phyloP scores from a whole-genome alignment of 352 stramenopile species.

The Phytophthora colocasiae region DNA sequence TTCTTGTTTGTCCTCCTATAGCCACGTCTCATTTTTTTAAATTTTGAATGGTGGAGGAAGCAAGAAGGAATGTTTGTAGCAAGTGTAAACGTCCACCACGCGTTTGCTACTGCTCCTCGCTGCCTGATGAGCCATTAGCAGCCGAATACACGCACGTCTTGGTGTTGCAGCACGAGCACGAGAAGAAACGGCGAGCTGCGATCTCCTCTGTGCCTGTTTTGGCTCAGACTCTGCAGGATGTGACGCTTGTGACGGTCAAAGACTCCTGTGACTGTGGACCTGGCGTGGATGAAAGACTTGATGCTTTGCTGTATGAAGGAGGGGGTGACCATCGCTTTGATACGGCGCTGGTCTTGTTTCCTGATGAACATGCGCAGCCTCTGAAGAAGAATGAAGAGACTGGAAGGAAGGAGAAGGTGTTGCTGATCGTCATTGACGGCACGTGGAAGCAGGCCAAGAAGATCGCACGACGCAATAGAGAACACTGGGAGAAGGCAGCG shows the following conservation, averaged over 20 bases:
- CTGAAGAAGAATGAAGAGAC: conserved; percentile 11
- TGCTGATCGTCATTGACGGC: conserved; percentile 78
- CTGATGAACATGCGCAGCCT: conserved; percentile 45
- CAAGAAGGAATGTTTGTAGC: conserved; percentile 42
- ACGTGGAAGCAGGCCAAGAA: conserved; percentile 88
- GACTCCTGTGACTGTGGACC: conserved; percentile 37
- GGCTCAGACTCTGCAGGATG: conserved; percentile 47
- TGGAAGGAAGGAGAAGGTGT: conserved; percentile 1
- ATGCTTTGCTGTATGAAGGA: conserved; percentile 43
- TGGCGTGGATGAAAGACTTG: conserved; percentile 30
- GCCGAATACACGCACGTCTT: conserved; percentile 54
- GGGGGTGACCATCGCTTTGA: conserved; percentile 23
- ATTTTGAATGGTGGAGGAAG: conserved; percentile 26
- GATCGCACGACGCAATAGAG: conserved; percentile 59
- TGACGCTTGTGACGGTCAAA: conserved; percentile 48
- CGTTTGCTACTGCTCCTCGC: conserved; percentile 66
- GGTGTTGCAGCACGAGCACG: conserved; percentile 69
- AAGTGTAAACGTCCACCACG: conserved; percentile 52
- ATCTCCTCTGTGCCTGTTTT: conserved; percentile 79
- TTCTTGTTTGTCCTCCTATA: too few relatives aligned
- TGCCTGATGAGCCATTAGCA: conserved; percentile 37
- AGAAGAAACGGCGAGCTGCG: conserved; percentile 56
- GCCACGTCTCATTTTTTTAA: too few relatives aligned
- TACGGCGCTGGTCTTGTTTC: conserved; percentile 50
- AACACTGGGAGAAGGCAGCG: conserved; percentile 49